Percentiles rank a stretch among this genome's conserved stretches.
Conservation (phyloP, 257 asterid genomes). For the Jacaranda copaia region DNA sequence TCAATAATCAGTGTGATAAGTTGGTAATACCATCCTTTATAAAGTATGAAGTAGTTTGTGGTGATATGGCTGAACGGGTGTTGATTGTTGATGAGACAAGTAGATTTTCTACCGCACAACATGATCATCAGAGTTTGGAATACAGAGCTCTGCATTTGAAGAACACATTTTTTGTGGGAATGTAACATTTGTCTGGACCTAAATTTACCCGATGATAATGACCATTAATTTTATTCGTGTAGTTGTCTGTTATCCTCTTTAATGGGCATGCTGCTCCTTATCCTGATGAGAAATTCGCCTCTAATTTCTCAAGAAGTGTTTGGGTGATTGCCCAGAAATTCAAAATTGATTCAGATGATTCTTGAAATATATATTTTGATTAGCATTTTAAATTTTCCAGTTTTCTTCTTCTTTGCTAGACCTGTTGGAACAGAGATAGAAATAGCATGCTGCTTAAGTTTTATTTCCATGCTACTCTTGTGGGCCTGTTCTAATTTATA, state of each 20-base stretch:
- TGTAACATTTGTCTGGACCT: not conserved
- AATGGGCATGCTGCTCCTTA: not conserved
- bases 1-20: conserved; percentile 14
- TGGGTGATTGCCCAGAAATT: not conserved
- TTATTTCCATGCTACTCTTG: conserved; percentile 6
- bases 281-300: conserved; percentile 8
- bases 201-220: not conserved
- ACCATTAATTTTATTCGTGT: conserved; percentile 1
- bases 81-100: not conserved
- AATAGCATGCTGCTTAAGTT: conserved; percentile 16
- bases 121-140: conserved; percentile 1
- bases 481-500: conserved; percentile 6
- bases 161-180: not conserved
- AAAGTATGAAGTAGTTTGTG: conserved; percentile 11
- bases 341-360: conserved; percentile 20
- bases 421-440: conserved; percentile 6
- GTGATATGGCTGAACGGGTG: not conserved
- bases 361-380: conserved; percentile 11
- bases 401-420: conserved; percentile 25
- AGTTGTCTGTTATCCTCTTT: conserved; percentile 17
- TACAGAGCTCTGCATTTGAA: not conserved
- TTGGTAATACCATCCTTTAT: conserved; percentile 19
- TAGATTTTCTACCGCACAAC: not conserved
- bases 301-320: conserved; percentile 3
- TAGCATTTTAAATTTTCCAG: not conserved